Evolutionary conservation across 768 basidiomycete species (phyloP).

Genomic region (Hortiboletus flavorubellus): DNA sequence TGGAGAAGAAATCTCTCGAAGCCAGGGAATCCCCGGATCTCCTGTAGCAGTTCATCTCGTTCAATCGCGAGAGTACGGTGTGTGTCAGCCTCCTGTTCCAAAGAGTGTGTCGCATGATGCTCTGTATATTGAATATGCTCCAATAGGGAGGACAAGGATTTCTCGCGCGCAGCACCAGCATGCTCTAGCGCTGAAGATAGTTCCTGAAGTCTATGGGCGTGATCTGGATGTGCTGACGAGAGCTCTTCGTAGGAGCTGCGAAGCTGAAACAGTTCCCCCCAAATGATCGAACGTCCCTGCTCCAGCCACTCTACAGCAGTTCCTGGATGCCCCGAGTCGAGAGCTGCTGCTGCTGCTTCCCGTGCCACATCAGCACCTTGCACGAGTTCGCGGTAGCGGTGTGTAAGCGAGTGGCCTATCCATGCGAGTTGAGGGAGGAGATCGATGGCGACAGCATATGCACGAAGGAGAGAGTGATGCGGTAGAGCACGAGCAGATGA

Average conservation of each 20-base stretch:
- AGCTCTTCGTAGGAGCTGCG: no score
- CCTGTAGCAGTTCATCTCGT: background rate
- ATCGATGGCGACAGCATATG: conserved; percentile 18
- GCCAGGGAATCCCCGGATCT: background rate
- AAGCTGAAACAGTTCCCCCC: conserved; percentile 5
- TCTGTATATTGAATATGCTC: background rate
- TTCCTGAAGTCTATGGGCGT: no score
- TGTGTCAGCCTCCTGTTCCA: background rate
- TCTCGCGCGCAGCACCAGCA: background rate
- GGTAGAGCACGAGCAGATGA: background rate
- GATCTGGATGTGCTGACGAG: no score
- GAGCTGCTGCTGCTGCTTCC: conserved; percentile 9
- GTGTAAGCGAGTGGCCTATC: background rate
- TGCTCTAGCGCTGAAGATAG: background rate
- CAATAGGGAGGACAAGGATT: background rate
- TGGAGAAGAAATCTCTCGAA: conserved; percentile 7
- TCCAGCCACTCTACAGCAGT: conserved; percentile 19
- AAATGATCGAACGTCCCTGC: conserved; percentile 15
- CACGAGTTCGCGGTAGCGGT: background rate
- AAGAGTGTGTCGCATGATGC: background rate
- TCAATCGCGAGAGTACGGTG: conserved; percentile 6
- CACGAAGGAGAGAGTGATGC: conserved; percentile 15
- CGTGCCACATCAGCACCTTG: background rate
- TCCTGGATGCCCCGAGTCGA: background rate
- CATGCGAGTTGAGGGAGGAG: conserved; percentile 19